Evolutionary conservation across 371 early-diverging fungal genomes (phyloP).

Genomic region (Fennellomyces sp.): DNA sequence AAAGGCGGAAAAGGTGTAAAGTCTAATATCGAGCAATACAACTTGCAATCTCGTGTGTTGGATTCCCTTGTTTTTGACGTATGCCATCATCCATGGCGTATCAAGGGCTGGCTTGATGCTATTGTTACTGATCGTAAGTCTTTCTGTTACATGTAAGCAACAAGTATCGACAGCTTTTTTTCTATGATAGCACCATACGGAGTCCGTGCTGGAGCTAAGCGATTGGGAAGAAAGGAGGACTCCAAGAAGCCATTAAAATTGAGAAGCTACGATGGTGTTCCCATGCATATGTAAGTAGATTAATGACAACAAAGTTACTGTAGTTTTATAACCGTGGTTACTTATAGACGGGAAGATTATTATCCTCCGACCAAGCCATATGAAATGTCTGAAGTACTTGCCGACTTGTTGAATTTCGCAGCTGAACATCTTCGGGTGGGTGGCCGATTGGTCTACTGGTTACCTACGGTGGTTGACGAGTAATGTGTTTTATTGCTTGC

Average conservation of each 20-base stretch:
- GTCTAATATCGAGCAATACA: conserved; percentile 87
- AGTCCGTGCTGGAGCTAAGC: conserved; percentile 97
- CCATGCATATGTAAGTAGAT: conserved; percentile 56
- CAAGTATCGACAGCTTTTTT: not conserved
- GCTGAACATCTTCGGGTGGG: conserved; percentile 78
- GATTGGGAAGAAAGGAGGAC: conserved; percentile 76
- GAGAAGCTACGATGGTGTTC: conserved; percentile 65
- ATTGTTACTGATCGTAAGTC: conserved; percentile 62
- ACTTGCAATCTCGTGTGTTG: conserved; percentile 69
- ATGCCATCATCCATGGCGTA: conserved; percentile 87
- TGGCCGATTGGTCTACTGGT: conserved; percentile 95
- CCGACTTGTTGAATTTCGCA: conserved; percentile 86
- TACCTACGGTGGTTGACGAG: conserved; percentile 91
- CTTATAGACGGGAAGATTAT: conserved; percentile 62
- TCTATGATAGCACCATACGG: conserved; percentile 89
- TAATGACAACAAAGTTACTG: too few relatives aligned
- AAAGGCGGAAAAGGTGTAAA: conserved; percentile 57
- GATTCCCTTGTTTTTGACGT: conserved; percentile 89
- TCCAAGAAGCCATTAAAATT: conserved; percentile 55
- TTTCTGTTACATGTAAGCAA: not conserved
- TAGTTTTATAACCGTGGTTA: too few relatives aligned
- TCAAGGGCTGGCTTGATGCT: conserved; percentile 75
- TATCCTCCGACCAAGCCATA: conserved; percentile 93
- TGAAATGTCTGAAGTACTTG: conserved; percentile 89
- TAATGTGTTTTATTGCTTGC: conserved; percentile 21